Percentiles rank a stretch among this genome's conserved stretches.
phyloP scores from a whole-genome alignment of 2,329 filamentous ascomycete species.

The Raffaelea arxii region DNA sequence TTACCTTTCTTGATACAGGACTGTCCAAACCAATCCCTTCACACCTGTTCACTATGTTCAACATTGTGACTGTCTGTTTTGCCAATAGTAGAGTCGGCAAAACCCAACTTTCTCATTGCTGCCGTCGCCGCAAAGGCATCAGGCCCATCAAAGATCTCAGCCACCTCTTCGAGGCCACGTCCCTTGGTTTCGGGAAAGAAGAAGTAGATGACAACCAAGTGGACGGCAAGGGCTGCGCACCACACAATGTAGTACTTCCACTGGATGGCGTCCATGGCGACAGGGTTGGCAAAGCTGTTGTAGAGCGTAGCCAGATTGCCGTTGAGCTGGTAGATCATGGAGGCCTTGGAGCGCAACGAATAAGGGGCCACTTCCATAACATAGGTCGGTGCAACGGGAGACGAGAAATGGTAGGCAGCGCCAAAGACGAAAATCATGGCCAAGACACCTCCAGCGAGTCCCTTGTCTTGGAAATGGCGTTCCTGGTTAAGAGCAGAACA shows the following conservation, averaged over 20 bases:
- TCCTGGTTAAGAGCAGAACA: conserved; percentile 11
- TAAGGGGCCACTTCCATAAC: conserved; percentile 11
- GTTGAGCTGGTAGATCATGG: conserved; percentile 8
- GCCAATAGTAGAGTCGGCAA: too few relatives aligned
- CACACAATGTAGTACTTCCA: conserved; percentile 17
- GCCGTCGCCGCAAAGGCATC: too few relatives aligned
- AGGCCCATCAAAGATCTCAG: conserved; percentile 39
- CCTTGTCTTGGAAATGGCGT: conserved; percentile 10
- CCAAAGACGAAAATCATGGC: conserved; percentile 6
- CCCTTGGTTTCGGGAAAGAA: conserved; percentile 12
- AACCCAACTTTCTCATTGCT: conserved; percentile 5
- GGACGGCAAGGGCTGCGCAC: conserved; percentile 10
- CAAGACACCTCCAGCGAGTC: conserved; percentile 7
- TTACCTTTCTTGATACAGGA: too few relatives aligned
- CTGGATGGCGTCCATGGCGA: conserved; percentile 12
- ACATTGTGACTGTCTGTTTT: too few relatives aligned
- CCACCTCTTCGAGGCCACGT: conserved; percentile 20
- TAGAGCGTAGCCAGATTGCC: conserved; percentile 10
- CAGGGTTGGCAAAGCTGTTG: conserved; percentile 13
- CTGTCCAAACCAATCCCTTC: too few relatives aligned
- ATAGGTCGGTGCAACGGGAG: conserved; percentile 19
- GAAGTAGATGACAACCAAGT: conserved; percentile 17
- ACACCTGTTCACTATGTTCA: too few relatives aligned
- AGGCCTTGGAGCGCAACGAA: conserved; percentile 11
- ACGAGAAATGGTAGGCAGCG: conserved; percentile 27